Evolutionary conservation across 495 filamentous ascomycete genomes (phyloP).

Genomic region (Aspergillus leporis): DNA sequence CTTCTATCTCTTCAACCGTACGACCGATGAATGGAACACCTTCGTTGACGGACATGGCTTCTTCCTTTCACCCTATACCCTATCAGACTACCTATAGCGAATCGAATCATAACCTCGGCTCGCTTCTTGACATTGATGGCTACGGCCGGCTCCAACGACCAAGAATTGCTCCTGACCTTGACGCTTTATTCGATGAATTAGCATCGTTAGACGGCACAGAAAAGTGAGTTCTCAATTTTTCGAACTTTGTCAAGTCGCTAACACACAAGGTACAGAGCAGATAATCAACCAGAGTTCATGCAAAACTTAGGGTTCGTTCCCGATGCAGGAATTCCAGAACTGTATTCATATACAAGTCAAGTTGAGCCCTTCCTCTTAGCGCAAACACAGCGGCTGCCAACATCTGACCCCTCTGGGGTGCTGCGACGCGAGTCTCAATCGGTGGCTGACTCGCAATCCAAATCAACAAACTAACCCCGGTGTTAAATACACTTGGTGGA

Average conservation of each 20-base stretch:
- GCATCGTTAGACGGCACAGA: conserved; percentile 45
- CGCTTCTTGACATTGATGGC: conserved; percentile 37
- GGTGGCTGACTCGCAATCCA: conserved; percentile 14
- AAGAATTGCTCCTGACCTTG: conserved; percentile 44
- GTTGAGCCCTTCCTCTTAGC: conserved; percentile 41
- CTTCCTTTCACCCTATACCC: conserved; percentile 29
- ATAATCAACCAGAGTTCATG: conserved; percentile 47
- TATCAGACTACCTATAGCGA: conserved; percentile 36
- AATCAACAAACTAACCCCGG: conserved; percentile 22
- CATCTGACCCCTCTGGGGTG: conserved; percentile 17
- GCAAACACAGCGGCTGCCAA: conserved; percentile 33
- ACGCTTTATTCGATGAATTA: conserved; percentile 45
- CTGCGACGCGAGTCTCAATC: conserved; percentile 30
- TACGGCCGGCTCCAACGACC: conserved; percentile 34
- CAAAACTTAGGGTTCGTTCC: conserved; percentile 45
- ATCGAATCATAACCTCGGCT: conserved; percentile 28
- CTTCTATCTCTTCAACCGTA: conserved; percentile 24
- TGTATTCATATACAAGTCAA: conserved; percentile 39
- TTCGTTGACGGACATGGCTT: conserved; percentile 28
- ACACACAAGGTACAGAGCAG: conserved; percentile 23
- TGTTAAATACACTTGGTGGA: background rate
- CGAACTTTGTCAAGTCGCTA: background rate
- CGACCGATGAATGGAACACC: conserved; percentile 25
- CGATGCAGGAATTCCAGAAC: conserved; percentile 36
- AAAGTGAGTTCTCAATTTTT: conserved; percentile 25